Evolutionary conservation across 2,329 filamentous ascomycete species (phyloP), one percentile per base, ranked within the genome.

Genomic region (Exophiala lecanii-corni): DNA sequence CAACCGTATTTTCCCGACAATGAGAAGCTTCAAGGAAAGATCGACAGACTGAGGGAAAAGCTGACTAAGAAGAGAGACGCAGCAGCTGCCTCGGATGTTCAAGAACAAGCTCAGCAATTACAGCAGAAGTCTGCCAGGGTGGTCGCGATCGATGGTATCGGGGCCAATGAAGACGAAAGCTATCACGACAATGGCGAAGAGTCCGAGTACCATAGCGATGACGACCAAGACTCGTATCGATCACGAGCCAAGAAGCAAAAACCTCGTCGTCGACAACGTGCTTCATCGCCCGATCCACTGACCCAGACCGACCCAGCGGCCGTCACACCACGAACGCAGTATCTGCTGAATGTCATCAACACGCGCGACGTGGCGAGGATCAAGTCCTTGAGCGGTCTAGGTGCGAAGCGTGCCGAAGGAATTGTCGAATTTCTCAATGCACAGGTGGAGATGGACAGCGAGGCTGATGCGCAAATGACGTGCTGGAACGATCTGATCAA

Each of bases 1-100:
- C 67, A 88, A 39, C 84, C 86, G 0, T 92, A 80, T 64, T 97
- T 97, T 56, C 89, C 89, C 0, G 82, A 81, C 1, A 92, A 96
- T 60, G 75, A 80, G 36, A 95, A 91, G 66, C 71, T 83, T n/a
- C 67, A 67, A 19, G 51, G 61, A 21, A 82, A 81, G 61, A 79
- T 82, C 54, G 62, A 65, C 17, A 64, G 57, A 13, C 55, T 82
- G 41, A 70, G 75, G 54, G 71, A 76, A 30, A 72, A 71, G 25
- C 64, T 79, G 30, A 63, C 57, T 17, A 16, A n/a, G 13, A 56
- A 43, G 41, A 44, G 19, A 59, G 35, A 58, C 51, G 30, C 70
- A 64, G 58, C 62, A 59, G 33, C 63, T 60, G 21, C 57, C 54
- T n/a, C 56, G 51, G 23, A 54, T 36, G 25, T 17, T 17, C 9